Conservation (phyloP, 805 yeast genomes). For the Metschnikowia baotianmanensis region DNA sequence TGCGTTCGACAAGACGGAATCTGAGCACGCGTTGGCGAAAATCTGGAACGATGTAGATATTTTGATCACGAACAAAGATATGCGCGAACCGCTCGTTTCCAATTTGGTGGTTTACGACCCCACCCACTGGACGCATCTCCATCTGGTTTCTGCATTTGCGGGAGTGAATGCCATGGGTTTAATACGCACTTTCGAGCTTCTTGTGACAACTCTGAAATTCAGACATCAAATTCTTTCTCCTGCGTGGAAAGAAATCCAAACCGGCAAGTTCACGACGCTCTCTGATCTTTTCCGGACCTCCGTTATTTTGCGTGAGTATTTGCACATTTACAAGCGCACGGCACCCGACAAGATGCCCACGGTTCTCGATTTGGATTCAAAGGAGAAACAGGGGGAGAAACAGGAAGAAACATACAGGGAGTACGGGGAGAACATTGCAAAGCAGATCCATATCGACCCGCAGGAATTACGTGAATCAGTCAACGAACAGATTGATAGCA, state of each 20-base stretch:
- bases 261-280: constrained; percentile 7
- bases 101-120: constrained; percentile 14
- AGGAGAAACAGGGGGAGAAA: constrained; percentile 3
- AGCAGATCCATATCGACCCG: constrained; percentile 16
- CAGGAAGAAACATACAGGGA: constrained; percentile 10
- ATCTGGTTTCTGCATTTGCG: constrained; percentile 22
- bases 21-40: constrained; percentile 29
- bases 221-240: constrained; percentile 2
- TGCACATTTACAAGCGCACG: constrained; percentile 30
- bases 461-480: constrained; percentile 20
- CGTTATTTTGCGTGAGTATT: constrained; percentile 20
- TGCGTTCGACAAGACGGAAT: constrained; percentile 79
- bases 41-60: constrained; percentile 32
- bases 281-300: not conserved
- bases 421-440: constrained; percentile 6
- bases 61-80: constrained; percentile 28
- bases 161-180: constrained; percentile 17
- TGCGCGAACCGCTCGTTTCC: constrained; percentile 9
- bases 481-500: constrained; percentile 24
- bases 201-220: constrained; percentile 1
- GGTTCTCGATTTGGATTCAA: constrained; percentile 5
- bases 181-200: not conserved
- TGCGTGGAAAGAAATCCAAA: constrained; percentile 9
- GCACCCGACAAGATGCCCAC: constrained; percentile 11
- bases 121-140: constrained; percentile 22